Evolutionary conservation across 805 yeast genomes (phyloP), one percentile per base, ranked within the genome.

Genomic region (Ogataea paradorogensis): DNA sequence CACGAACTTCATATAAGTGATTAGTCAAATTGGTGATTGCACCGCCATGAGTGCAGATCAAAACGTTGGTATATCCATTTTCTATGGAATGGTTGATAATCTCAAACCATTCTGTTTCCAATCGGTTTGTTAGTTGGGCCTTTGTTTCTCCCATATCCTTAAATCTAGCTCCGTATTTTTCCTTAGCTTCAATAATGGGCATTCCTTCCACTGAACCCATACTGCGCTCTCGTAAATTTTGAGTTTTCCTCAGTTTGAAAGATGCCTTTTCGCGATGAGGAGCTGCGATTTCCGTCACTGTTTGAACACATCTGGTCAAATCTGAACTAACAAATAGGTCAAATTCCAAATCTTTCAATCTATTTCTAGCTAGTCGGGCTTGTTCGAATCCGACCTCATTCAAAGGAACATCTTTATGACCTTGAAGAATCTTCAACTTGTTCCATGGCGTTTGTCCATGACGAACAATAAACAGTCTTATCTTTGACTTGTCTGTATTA

Each of bases 391-490:
- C 95, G 3, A 66, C 69, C 0, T 63, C 72, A 53, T 86, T 86
- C 39, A 88, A 55, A 14, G 76, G 72, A 4, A 80, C 76, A 55
- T 87, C 82, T 31, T 68, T 53, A 55, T 87, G 95, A 1, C 96
- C 96, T 61, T 87, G 96, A 27, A 87, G 61, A 34, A 83, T 82
- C 61, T 78, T 82, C 38, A 72, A 56, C 27, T 71, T 69, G 56
- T 87, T 87, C 60, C 82, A 80, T 41, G 80, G 80, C 0, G 96
- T 87, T 58, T 84, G 93, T 1, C 95, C 96, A 52, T 87, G 96
- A 53, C 96, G 75, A 4, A 87, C 76, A 5, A 86, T 59, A 48
- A 82, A 81, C 3, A 84, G 41, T 9, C 69, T 47, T 7, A 60
- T 43, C 6, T 35, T 46, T 5, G 27, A 15, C 2, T 20, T 15